Base-by-base conservation (phyloP, 75 land plant genomes). In the Sequoia sempervirens region DNA sequence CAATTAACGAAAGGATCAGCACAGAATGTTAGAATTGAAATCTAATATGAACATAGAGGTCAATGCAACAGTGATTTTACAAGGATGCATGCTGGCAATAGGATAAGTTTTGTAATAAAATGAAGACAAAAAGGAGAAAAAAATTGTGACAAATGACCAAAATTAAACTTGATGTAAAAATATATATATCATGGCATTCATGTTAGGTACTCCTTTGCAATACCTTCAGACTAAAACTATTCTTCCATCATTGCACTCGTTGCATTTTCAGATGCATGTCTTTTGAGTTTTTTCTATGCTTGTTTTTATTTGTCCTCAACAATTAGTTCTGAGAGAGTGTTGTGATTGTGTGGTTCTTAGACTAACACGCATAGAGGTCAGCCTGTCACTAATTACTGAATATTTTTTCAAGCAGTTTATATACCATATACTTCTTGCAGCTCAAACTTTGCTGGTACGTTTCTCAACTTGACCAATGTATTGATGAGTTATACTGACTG, bases 401-500 rank as follows among this genome's bases (percentile, higher is more conserved):
- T 75, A 75, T 18, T 40, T 18, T 13, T 40, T 20, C 26, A 74
- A 13, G 41, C 14, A 17, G 20, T 75, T 40, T 26, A 37, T 75
- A 40, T 75, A 20, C 18, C 20, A 75, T 5, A 58, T 75, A 40
- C 40, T 81, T 61, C 10, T 56, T 81, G 82, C 79, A 47, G 82
- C 18, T 37, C 4, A 32, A 20, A 47, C 20, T 56, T 81, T 6
- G 9, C 9, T 30, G 18, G 7, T 37, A 64, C 70, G 61, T 30
- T 81, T 20, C 18, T 81, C 3, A 18, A 66, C 70, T 12, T 26
- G 26, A 47, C 20, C 40, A 75, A 20, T 9, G 26, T 40, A 75
- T 40, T 40, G 23, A 75, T 75, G 43, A 38, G 43, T 82, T 72
- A 76, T 79, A 40, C n/a, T 80, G n/a, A n/a, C n/a, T n/a, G n/a